These are phyloP conservation scores for Xylaria telfairii DNA, from an alignment of 495 filamentous ascomycete species.

Conservation along the genomic window DNA sequence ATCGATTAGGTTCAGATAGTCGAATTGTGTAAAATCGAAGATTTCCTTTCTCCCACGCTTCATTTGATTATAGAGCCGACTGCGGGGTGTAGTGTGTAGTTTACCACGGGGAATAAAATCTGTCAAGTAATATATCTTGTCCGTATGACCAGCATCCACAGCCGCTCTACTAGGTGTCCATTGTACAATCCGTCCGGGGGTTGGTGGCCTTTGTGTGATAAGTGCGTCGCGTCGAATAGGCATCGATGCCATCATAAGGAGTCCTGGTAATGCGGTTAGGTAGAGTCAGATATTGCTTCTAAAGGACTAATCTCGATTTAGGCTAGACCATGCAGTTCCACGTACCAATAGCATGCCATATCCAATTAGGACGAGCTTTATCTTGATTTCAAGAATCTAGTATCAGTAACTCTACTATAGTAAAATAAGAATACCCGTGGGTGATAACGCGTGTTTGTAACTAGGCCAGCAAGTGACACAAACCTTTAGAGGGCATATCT, in stretches of 20 bases:
- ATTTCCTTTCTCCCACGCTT: background rate
- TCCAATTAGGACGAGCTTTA: background rate
- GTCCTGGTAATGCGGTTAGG: background rate
- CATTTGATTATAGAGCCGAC: background rate
- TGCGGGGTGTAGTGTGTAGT: background rate
- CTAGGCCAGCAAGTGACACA: background rate
- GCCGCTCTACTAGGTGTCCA: background rate
- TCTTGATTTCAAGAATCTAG: background rate
- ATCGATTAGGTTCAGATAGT: background rate
- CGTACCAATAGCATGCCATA: slow-evolving; percentile 6
- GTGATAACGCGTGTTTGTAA: background rate
- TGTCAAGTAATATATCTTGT: background rate
- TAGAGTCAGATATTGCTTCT: background rate
- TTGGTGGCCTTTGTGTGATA: background rate
- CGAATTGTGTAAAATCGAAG: background rate
- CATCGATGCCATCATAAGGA: slow-evolving; percentile 7
- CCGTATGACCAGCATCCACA: background rate
- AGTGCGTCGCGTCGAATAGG: background rate
- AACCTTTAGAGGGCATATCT: background rate
- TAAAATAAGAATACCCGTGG: background rate
- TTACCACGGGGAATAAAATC: background rate
- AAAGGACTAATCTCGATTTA: background rate
- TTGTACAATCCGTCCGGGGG: background rate
- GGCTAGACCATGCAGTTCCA: background rate
- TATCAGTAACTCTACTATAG: background rate